These are phyloP conservation scores for Aspergillus ustus DNA, from an alignment of 2,329 filamentous ascomycete species.

Conservation along the genomic window DNA sequence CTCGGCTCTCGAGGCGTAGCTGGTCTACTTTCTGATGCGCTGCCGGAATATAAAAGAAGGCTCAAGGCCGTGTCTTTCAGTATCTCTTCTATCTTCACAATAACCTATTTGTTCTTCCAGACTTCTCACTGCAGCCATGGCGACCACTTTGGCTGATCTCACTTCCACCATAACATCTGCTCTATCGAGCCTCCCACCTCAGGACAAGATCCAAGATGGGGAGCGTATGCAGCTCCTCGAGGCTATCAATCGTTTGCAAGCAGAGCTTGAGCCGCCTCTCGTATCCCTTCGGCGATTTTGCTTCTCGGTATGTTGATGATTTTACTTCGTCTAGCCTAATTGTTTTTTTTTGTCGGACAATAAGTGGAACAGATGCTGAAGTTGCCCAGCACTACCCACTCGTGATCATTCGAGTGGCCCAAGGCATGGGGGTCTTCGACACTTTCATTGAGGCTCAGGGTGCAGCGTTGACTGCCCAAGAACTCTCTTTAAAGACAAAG, in stretches of 20 bases:
- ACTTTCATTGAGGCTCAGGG: conserved; percentile 17
- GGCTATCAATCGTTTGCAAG: conserved; percentile 16
- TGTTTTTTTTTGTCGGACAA: neutral
- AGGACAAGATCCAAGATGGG: conserved; percentile 21
- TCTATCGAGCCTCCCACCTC: conserved; percentile 14
- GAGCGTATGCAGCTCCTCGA: conserved; percentile 22
- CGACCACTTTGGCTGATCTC: conserved; percentile 3
- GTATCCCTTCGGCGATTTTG: conserved; percentile 16
- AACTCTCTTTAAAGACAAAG: conserved; percentile 20
- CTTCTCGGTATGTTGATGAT: conserved; percentile 7
- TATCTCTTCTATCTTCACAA: neutral
- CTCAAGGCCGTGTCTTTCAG: neutral
- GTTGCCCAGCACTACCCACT: conserved; percentile 15
- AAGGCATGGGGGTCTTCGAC: conserved; percentile 31
- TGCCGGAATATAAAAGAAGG: neutral
- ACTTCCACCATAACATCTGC: conserved; percentile 13
- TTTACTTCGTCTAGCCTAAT: neutral
- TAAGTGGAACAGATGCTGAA: too few relatives aligned
- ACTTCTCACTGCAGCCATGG: neutral
- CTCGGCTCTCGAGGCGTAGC: neutral
- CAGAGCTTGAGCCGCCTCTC: conserved; percentile 16
- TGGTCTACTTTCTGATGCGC: neutral
- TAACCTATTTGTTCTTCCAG: neutral
- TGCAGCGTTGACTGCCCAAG: conserved; percentile 17
- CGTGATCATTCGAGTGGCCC: conserved; percentile 19